Conservation (phyloP, 257 asterid genomes). For the Coffea eugenioides region DNA sequence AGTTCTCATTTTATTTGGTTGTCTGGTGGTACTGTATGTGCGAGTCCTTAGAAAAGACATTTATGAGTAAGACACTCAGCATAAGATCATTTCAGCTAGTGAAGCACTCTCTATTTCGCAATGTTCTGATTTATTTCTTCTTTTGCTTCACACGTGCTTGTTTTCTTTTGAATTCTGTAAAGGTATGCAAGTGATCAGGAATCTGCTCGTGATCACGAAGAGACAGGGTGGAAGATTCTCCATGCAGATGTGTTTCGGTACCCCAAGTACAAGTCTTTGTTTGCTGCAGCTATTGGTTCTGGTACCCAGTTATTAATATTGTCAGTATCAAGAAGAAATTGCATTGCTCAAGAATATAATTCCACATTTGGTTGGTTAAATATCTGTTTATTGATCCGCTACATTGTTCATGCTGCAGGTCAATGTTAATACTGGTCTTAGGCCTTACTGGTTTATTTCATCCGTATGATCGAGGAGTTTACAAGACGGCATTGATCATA, state of each 20-base stretch:
- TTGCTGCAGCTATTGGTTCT: constrained; percentile 16
- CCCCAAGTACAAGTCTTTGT: background rate
- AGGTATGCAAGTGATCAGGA: background rate
- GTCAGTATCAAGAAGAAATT: background rate
- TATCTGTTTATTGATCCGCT: background rate
- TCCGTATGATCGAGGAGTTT: constrained; percentile 20
- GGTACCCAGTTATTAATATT: constrained; percentile 2
- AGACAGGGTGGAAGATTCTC: constrained; percentile 15
- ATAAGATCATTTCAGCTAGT: background rate
- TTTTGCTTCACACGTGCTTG: background rate
- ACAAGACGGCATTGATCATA: constrained; percentile 13
- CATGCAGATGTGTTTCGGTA: constrained; percentile 18
- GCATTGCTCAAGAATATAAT: background rate
- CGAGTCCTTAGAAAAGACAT: constrained; percentile 16
- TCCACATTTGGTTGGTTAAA: background rate
- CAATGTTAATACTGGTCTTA: background rate
- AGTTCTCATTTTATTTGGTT: no score
- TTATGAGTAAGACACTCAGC: constrained; percentile 2
- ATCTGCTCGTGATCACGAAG: background rate
- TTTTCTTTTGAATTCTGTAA: background rate
- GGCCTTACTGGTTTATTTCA: constrained; percentile 6
- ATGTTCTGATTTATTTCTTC: background rate
- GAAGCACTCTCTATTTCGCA: background rate
- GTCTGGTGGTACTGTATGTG: background rate
- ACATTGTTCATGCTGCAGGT: background rate